A percentile compares a stretch with the other conserved stretches of the same genome.
Evolutionary conservation across 257 asterid species (phyloP).

Genomic region (Fraxinus americana): DNA sequence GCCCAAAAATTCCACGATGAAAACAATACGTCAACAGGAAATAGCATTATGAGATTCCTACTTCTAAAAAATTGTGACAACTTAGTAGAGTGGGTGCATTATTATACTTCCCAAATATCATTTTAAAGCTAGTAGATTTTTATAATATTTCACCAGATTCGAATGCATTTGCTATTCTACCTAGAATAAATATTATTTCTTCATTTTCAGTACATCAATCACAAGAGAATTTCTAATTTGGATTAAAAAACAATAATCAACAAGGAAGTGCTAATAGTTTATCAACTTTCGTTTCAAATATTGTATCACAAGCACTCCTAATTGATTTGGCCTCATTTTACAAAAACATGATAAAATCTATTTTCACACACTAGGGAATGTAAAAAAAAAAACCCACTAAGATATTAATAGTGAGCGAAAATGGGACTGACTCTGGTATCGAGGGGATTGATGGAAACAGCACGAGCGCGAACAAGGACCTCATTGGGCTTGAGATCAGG

Average conservation of each 20-base stretch:
- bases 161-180: neutral
- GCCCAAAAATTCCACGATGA: neutral
- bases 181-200: neutral
- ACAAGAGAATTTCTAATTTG: neutral
- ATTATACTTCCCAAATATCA: neutral
- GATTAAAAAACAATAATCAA: neutral
- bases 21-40: neutral
- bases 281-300: neutral
- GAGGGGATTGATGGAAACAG: conserved; percentile 96
- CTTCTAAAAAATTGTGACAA: neutral
- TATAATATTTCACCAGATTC: neutral
- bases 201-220: neutral
- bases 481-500: conserved; percentile 83
- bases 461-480: conserved; percentile 95
- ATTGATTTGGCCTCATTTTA: neutral
- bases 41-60: neutral
- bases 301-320: neutral
- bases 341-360: neutral
- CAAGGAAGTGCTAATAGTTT: neutral
- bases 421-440: conserved; percentile 68
- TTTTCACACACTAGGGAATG: neutral
- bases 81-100: neutral
- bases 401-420: neutral
- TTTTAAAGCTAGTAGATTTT: neutral
- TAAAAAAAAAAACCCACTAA: neutral